Evolutionary conservation across 1,139 yeast genomes (phyloP), one percentile per base, ranked within the genome.

Genomic region (Kluyveromyces sp.): DNA sequence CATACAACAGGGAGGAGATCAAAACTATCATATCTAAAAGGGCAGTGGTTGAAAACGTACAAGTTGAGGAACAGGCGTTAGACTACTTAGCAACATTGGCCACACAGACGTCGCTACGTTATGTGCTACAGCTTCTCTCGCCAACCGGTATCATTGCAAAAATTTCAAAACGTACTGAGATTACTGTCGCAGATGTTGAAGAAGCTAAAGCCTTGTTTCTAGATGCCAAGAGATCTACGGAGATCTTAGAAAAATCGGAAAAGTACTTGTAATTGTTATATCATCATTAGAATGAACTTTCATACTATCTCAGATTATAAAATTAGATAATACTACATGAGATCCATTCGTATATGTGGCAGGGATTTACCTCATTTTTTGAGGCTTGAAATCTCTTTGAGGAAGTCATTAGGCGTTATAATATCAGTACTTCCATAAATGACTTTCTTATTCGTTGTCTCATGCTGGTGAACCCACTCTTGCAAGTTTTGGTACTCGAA

Each of bases 401-500:
- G 69, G 58, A 94, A 94, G 43, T 77, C 81, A 13, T 67, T 66
- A 1, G 98, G 95, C 1, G 94, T 80, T 35, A 81, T 68, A 36
- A 92, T 77, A 53, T 78, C 81, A 2, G 96, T 87, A 54, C 94
- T 79, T 31, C 99, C 99, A 63, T 92, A 94, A 18, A 83, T 76
- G 33, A 94, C 84, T n/a, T 55, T 61, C 49, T 66, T 64, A 28
- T 60, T 56, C 37, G 61, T 59, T 37, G 65, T 67, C 43, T 62
- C 57, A 30, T 59, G 64, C 3, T 64, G 61, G 43, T 70, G 67
- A 9, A 81, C 82, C 94, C 95, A 89, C 62, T 92, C 96, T 64
- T 86, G 95, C 55, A 92, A 73, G 59, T 89, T 89, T 51, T 89
- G 94, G 61, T 92, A 92, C 66, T 92, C 99, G 52, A 86, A 69